Evolutionary conservation across 2,329 filamentous ascomycete species (phyloP).

Genomic region (Cryphonectria radicalis): DNA sequence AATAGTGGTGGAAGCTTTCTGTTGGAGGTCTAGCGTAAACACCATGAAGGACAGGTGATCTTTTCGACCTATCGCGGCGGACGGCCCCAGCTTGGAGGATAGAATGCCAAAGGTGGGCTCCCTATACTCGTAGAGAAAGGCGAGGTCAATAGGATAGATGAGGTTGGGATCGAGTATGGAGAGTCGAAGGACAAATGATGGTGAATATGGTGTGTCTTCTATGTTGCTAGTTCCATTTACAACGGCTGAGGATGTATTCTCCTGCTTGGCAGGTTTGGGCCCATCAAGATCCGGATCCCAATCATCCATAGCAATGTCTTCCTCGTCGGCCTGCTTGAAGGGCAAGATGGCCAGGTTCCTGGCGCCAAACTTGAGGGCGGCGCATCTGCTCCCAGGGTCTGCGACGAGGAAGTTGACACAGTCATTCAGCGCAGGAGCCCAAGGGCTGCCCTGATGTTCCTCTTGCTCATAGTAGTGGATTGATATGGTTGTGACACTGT

Average conservation of each 20-base stretch:
- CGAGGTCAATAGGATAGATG: slow-evolving; percentile 86
- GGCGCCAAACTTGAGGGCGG: slow-evolving; percentile 87
- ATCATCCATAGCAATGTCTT: slow-evolving; percentile 85
- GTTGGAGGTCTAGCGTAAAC: slow-evolving; percentile 91
- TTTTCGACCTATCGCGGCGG: slow-evolving; percentile 78
- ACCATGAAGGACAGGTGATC: slow-evolving; percentile 91
- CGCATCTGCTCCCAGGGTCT: slow-evolving; percentile 91
- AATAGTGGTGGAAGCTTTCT: slow-evolving; percentile 90
- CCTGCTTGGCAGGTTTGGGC: slow-evolving; percentile 56
- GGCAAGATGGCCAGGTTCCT: slow-evolving; percentile 92
- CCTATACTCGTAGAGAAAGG: slow-evolving; percentile 94
- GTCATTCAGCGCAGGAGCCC: slow-evolving; percentile 74
- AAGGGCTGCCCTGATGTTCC: slow-evolving; percentile 80
- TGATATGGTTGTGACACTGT: slow-evolving; percentile 83
- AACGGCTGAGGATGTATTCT: slow-evolving; percentile 44
- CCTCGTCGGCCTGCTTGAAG: slow-evolving; percentile 80
- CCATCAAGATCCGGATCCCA: slow-evolving; percentile 84
- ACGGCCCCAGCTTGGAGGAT: slow-evolving; percentile 74
- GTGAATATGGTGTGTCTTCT: slow-evolving; percentile 76
- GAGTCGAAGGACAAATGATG: slow-evolving; percentile 91
- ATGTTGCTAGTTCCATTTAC: slow-evolving; percentile 51
- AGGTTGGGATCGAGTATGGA: slow-evolving; percentile 86
- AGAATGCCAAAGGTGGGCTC: slow-evolving; percentile 97
- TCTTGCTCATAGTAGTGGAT: slow-evolving; percentile 99
- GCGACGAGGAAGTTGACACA: slow-evolving; percentile 83